These are phyloP conservation scores for Penicillium sclerotiorum DNA, from an alignment of 2,329 filamentous ascomycete species.

Conservation along the genomic window DNA sequence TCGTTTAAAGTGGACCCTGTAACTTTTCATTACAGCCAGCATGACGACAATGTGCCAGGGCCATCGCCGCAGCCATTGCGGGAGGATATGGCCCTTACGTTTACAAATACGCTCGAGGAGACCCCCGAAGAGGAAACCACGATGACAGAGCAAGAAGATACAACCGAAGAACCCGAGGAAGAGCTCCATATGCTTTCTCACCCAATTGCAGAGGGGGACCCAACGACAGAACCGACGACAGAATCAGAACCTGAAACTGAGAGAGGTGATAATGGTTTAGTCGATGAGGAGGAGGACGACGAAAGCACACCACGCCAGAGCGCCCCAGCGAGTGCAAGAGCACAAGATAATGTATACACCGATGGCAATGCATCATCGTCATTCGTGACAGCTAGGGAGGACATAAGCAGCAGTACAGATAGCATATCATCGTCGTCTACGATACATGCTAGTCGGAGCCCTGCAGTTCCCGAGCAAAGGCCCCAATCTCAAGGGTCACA, in stretches of 20 bases:
- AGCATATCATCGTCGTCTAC: conserved; percentile 18
- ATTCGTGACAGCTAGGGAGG: conserved; percentile 37
- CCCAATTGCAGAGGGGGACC: conserved; percentile 20
- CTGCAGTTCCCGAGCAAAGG: conserved; percentile 5
- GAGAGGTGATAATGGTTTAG: not conserved
- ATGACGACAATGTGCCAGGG: conserved; percentile 34
- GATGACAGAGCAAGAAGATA: conserved; percentile 13
- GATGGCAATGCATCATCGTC: conserved; percentile 26
- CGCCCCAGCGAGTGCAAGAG: conserved; percentile 7
- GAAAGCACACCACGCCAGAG: conserved; percentile 20
- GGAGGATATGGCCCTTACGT: conserved; percentile 18
- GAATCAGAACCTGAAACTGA: conserved; percentile 3
- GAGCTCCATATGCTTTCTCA: conserved; percentile 30
- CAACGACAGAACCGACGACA: conserved; percentile 5
- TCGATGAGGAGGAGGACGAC: not conserved
- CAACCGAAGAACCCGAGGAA: conserved; percentile 11
- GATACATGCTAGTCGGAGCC: conserved; percentile 5
- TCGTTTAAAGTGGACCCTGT: conserved; percentile 57
- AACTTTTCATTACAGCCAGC: conserved; percentile 44
- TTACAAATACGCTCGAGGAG: conserved; percentile 21
- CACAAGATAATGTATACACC: conserved; percentile 12
- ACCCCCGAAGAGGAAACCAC: not conserved
- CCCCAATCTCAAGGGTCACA: conserved; percentile 14
- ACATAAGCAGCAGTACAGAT: conserved; percentile 17
- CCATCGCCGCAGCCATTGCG: conserved; percentile 13